These are phyloP conservation scores for Saposhnikovia divaricata DNA, from an alignment of 129 eudicot species.

Conservation along the genomic window DNA sequence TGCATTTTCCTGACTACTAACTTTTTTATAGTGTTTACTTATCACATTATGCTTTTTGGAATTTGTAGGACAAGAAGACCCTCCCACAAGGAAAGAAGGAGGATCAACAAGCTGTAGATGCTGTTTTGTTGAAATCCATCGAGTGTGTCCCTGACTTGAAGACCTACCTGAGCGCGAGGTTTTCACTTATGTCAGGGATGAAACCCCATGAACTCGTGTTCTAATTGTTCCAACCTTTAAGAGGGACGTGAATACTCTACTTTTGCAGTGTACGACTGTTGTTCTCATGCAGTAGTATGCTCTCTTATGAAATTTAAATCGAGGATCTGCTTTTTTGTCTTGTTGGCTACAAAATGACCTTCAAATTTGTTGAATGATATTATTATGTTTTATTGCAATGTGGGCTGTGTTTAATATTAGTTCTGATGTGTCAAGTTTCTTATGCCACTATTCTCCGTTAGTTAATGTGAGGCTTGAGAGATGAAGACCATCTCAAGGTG, in stretches of 20 bases:
- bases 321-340: neutral
- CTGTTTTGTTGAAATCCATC: slow-evolving; percentile 40
- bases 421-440: neutral
- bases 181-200: slow-evolving; percentile 58
- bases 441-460: neutral
- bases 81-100: slow-evolving; percentile 61
- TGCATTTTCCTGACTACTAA: neutral
- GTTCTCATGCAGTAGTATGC: neutral
- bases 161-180: slow-evolving; percentile 56
- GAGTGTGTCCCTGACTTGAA: slow-evolving; percentile 54
- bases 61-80: slow-evolving; percentile 36
- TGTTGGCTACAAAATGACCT: neutral
- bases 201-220: slow-evolving; percentile 64
- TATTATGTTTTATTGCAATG: neutral
- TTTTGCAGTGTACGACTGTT: neutral
- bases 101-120: slow-evolving; percentile 57
- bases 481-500: neutral
- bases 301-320: neutral
- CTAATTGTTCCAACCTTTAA: slow-evolving; percentile 8
- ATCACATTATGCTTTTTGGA: neutral
- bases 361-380: neutral
- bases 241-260: slow-evolving; percentile 5
- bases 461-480: neutral
- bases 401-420: neutral
- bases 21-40: neutral